Percentiles rank a stretch among this genome's conserved stretches.
phyloP scores from a whole-genome alignment of 768 basidiomycete genomes.

The Pleurotus djamor region DNA sequence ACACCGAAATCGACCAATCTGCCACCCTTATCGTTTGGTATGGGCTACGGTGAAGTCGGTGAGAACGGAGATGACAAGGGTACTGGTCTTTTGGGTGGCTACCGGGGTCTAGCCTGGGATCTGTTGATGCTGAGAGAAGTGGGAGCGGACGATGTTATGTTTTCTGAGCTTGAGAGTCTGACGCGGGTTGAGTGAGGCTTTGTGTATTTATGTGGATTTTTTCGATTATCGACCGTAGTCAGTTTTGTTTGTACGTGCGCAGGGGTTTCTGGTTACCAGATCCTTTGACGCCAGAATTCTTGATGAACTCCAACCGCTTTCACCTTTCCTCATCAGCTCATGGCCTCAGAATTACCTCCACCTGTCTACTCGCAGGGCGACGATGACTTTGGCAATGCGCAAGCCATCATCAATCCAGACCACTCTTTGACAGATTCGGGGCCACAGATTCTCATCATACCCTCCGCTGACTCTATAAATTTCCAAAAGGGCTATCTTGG shows the following conservation, averaged over 20 bases:
- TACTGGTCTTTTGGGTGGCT: slow-evolving; percentile 70
- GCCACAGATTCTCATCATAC: slow-evolving; percentile 75
- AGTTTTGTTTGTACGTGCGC: neutral
- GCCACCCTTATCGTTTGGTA: slow-evolving; percentile 76
- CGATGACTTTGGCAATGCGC: slow-evolving; percentile 25
- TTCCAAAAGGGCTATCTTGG: slow-evolving; percentile 89
- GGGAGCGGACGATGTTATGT: slow-evolving; percentile 60
- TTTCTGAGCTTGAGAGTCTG: slow-evolving; percentile 78
- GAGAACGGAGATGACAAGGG: slow-evolving; percentile 68
- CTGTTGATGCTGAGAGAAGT: slow-evolving; percentile 71
- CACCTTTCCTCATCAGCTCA: slow-evolving; percentile 14
- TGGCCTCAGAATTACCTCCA: slow-evolving; percentile 48
- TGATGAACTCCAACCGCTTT: slow-evolving; percentile 7
- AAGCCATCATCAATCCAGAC: slow-evolving; percentile 4
- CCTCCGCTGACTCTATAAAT: slow-evolving; percentile 63
- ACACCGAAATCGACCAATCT: slow-evolving; percentile 53
- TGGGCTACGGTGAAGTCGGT: slow-evolving; percentile 77
- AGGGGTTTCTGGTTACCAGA: too few relatives aligned
- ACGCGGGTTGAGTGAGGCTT: slow-evolving; percentile 55
- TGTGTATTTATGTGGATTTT: slow-evolving; percentile 14
- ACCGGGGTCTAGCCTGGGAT: slow-evolving; percentile 70
- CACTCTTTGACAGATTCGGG: slow-evolving; percentile 16
- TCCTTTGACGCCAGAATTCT: neutral
- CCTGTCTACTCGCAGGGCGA: slow-evolving; percentile 58
- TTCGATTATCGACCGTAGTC: neutral